Evolutionary conservation across 345 rosid genomes (phyloP).

Genomic region (Salix viminalis): DNA sequence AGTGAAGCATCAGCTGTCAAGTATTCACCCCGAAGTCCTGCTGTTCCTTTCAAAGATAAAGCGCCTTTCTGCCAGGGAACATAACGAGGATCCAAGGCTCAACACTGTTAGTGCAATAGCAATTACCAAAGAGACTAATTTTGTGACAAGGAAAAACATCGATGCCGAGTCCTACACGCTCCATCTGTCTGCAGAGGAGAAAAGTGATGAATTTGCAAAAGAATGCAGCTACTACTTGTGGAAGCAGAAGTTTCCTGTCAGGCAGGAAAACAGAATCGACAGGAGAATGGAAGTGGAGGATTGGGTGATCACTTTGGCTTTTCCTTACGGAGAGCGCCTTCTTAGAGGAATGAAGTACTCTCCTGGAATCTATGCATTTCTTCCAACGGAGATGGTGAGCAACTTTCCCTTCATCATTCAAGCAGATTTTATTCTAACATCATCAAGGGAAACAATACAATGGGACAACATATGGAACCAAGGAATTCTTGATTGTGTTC

Average conservation of each 20-base stretch:
- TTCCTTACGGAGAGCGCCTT: constrained; percentile 58
- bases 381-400: constrained; percentile 74
- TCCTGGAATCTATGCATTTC: constrained; percentile 73
- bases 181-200: constrained; percentile 46
- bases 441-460: constrained; percentile 66
- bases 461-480: constrained; percentile 68
- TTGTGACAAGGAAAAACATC: constrained; percentile 54
- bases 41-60: constrained; percentile 63
- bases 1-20: constrained; percentile 64
- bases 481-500: constrained; percentile 64
- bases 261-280: constrained; percentile 45
- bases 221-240: constrained; percentile 62
- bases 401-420: constrained; percentile 66
- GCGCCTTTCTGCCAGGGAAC: constrained; percentile 57
- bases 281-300: constrained; percentile 64
- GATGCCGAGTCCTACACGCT: constrained; percentile 68
- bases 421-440: constrained; percentile 60
- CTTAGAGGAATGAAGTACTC: constrained; percentile 31
- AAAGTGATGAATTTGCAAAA: constrained; percentile 7
- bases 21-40: constrained; percentile 62
- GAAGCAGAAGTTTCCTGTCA: constrained; percentile 70
- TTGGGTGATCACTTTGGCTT: constrained; percentile 71
- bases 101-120: constrained; percentile 47
- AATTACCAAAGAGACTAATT: constrained; percentile 49
- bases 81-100: constrained; percentile 37